phyloP scores from a whole-genome alignment of 2,329 filamentous ascomycete species.

The Aureobasidium sp. region DNA sequence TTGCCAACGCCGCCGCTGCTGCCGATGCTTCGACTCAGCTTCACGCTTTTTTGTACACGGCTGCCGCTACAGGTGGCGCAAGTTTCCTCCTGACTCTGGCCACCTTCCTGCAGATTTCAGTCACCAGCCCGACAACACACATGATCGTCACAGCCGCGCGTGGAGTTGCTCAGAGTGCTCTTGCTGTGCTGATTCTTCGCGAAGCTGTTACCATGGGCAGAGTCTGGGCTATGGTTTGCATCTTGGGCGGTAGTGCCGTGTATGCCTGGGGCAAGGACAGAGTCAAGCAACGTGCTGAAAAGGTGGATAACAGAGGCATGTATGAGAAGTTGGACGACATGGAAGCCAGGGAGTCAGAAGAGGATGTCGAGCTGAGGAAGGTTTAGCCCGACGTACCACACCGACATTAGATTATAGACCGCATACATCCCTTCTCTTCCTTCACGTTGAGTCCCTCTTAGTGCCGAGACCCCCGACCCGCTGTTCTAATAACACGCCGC shows the following conservation, averaged over 20 bases:
- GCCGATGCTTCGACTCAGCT: not conserved
- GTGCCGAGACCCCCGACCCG: too few species aligned
- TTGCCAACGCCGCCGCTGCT: not conserved
- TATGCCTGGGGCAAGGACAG: slow-evolving; percentile 14
- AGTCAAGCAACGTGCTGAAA: not conserved
- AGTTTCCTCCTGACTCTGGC: slow-evolving; percentile 12
- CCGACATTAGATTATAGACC: not conserved
- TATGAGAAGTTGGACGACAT: slow-evolving; percentile 1
- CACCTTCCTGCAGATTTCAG: slow-evolving; percentile 9
- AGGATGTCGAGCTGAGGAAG: not conserved
- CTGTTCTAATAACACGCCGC: too few species aligned
- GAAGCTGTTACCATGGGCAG: slow-evolving; percentile 5
- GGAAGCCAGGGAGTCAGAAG: slow-evolving; percentile 5
- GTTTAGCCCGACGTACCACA: not conserved
- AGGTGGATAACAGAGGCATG: not conserved
- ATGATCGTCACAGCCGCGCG: slow-evolving; percentile 13
- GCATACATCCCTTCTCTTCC: not conserved
- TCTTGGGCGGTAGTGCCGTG: slow-evolving; percentile 11
- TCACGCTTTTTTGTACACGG: not conserved
- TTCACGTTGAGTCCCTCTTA: not conserved
- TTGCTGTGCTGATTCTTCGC: slow-evolving; percentile 9
- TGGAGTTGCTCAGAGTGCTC: slow-evolving; percentile 4
- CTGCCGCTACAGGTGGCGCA: not conserved
- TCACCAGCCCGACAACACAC: slow-evolving; percentile 11
- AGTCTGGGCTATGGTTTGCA: slow-evolving; percentile 8